phyloP scores from a whole-genome alignment of 495 filamentous ascomycete species.

The Talaromyces stipitatus region DNA sequence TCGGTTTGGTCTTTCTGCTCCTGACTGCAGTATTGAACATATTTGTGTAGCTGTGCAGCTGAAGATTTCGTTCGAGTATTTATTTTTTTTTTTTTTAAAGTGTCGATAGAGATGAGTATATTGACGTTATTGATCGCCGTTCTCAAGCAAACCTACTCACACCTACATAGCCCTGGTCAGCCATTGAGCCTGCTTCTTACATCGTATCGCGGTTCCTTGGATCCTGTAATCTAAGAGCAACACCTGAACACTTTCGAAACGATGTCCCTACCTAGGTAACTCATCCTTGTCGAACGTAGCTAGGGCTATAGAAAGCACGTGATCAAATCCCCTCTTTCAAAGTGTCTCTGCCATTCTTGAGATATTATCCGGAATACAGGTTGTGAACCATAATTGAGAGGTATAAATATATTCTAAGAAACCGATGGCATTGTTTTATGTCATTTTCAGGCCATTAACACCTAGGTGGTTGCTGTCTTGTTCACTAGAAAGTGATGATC shows the following conservation, averaged over 20 bases:
- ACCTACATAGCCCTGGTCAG: too few relatives aligned
- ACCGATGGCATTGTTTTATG: too few relatives aligned
- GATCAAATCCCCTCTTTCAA: background rate
- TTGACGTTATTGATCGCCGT: background rate
- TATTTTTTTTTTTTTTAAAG: background rate
- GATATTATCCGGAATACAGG: too few relatives aligned
- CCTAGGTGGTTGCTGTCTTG: background rate
- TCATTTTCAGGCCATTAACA: too few relatives aligned
- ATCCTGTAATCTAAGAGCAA: too few relatives aligned
- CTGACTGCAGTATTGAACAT: background rate
- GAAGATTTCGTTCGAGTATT: background rate
- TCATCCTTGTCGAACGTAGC: background rate
- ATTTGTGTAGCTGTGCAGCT: background rate
- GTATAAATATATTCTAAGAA: too few relatives aligned
- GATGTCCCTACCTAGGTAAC: too few relatives aligned
- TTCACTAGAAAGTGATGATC: background rate
- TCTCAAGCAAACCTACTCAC: background rate
- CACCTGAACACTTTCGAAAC: too few relatives aligned
- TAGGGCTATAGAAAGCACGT: background rate
- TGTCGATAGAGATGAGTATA: conserved; percentile 2
- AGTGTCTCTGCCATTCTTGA: too few relatives aligned
- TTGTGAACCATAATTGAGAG: too few relatives aligned
- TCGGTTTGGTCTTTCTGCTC: background rate
- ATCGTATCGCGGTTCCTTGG: too few relatives aligned
- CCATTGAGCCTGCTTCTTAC: too few relatives aligned